Evolutionary conservation across 1,139 yeast species (phyloP), one percentile per base, ranked within the genome.

Genomic region (Zygoascus sp.): DNA sequence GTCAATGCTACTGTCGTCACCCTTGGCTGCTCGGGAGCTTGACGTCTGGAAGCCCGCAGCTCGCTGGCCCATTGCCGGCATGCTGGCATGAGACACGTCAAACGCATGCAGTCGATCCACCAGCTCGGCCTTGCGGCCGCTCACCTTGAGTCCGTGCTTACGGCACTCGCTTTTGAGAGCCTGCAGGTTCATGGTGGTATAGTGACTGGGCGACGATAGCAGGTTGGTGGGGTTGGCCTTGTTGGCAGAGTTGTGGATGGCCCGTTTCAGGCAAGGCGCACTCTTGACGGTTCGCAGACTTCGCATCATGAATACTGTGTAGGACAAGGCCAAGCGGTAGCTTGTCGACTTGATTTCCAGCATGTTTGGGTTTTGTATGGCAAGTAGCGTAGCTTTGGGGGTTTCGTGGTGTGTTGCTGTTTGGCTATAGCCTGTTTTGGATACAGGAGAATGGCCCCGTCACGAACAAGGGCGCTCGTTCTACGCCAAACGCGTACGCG

Each of bases 91-190:
- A 30, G 67, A 53, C 5, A 57, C 58, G 34, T 72, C 76, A 46
- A 53, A 55, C 6, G 64, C 57, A 21, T 64, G 53, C 25, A 78
- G 61, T 48, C 83, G 70, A 49, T 76, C 77, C 35, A 77, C 69
- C 17, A 79, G 62, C 38, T 79, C 82, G 10, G 73, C 60, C 57
- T 80, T 80, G 45, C 70, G 71, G 10, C 86, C 86, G 22, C 76
- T 65, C 0, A 78, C 73, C 54, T 75, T 77, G 50, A 80, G 61
- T 0, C 83, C 83, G 51, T 81, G 72, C 47, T 66, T 67, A 47
- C 73, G 73, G 59, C 83, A 79, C 58, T 79, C 83, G 45, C 61
- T 60, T 56, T 76, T 76, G 52, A 80, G 68, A 1, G 74, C 68
- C 45, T 72, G 71, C 40, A 78, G 64, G 38, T 76, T 74, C 74